Evolutionary conservation across 1,139 yeast genomes (phyloP).

Genomic region (Blastobotrys capitulatus): DNA sequence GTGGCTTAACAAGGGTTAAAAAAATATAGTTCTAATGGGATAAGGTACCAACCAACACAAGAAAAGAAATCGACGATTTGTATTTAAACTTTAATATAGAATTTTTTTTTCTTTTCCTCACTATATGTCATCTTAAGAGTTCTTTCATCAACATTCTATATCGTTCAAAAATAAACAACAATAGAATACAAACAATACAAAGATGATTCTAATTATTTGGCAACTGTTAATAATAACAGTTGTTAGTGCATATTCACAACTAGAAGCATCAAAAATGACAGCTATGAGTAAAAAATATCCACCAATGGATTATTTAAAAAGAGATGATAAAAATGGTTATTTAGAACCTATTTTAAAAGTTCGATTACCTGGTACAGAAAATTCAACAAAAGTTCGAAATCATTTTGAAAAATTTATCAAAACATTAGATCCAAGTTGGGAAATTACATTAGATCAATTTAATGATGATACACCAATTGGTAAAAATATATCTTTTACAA

Average conservation of each 20-base stretch:
- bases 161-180: no score
- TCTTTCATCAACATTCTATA: no score
- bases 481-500: slow-evolving; percentile 40
- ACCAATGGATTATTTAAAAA: slow-evolving; percentile 17
- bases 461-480: slow-evolving; percentile 35
- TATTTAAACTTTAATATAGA: no score
- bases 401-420: slow-evolving; percentile 33
- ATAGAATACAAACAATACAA: neutral
- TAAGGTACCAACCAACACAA: no score
- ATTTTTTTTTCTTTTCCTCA: no score
- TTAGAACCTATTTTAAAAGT: slow-evolving; percentile 32
- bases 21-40: no score
- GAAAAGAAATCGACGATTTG: no score
- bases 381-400: slow-evolving; percentile 35
- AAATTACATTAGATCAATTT: slow-evolving; percentile 39
- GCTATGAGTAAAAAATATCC: slow-evolving; percentile 6
- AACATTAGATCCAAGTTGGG: slow-evolving; percentile 34
- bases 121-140: no score
- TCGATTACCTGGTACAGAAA: slow-evolving; percentile 44
- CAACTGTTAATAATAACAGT: neutral
- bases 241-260: neutral
- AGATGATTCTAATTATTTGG: neutral
- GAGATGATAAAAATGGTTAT: slow-evolving; percentile 22
- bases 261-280: neutral
- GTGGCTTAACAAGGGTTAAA: no score